Conservation (phyloP, 805 yeast genomes). For the Kuraishia hungarica region DNA sequence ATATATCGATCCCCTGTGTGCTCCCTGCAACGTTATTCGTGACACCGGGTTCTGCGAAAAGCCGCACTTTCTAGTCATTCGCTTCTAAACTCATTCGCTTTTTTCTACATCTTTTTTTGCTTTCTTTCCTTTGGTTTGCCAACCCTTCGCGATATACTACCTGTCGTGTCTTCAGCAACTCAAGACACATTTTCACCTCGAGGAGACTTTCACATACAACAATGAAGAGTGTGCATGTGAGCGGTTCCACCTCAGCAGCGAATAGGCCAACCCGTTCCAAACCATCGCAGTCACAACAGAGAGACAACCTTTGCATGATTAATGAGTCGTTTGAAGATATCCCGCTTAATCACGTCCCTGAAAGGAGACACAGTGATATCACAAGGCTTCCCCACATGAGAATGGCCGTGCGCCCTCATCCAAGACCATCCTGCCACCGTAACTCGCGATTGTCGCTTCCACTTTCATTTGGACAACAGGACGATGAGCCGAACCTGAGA, state of each 20-base stretch:
- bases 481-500: background rate
- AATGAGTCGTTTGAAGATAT: slow-evolving; percentile 27
- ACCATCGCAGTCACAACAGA: background rate
- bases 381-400: background rate
- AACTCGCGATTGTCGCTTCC: background rate
- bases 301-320: slow-evolving; percentile 12
- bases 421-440: background rate
- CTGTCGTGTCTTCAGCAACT: background rate
- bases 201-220: background rate
- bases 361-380: slow-evolving; percentile 1
- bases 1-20: background rate
- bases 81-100: background rate
- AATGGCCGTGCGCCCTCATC: background rate
- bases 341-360: slow-evolving; percentile 7
- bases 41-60: background rate
- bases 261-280: background rate
- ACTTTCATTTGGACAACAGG: background rate
- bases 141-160: background rate
- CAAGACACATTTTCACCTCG: too few relatives aligned
- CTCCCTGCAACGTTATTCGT: background rate
- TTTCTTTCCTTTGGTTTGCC: background rate
- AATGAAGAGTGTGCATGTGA: background rate
- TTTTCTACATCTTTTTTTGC: too few relatives aligned
- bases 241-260: background rate
- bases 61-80: background rate